Evolutionary conservation across 2,329 filamentous ascomycete species (phyloP).

Genomic region (Calcarisporium arbuscula): DNA sequence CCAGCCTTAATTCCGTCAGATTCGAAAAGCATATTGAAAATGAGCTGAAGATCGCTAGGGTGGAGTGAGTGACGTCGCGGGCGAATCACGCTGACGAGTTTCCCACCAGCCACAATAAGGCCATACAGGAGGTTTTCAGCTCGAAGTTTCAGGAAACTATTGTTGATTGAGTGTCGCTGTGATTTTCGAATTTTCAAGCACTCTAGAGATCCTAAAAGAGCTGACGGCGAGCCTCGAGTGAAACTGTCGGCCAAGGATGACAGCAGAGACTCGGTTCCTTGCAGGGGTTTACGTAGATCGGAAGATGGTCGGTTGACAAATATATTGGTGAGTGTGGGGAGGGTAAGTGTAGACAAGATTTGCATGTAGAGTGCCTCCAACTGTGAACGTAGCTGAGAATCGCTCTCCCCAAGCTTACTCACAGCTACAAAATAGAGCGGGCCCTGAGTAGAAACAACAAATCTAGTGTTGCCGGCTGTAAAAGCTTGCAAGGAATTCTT

Average conservation of each 20-base stretch:
- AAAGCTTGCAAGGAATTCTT: conserved; percentile 76
- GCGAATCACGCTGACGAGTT: conserved; percentile 88
- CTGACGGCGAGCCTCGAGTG: conserved; percentile 83
- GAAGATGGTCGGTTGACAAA: conserved; percentile 90
- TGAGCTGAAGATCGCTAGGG: conserved; percentile 88
- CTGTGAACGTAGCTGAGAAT: conserved; percentile 78
- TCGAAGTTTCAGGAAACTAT: conserved; percentile 72
- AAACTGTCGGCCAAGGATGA: conserved; percentile 93
- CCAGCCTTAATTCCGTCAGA: conserved; percentile 86
- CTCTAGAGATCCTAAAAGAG: conserved; percentile 82
- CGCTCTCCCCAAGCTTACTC: conserved; percentile 86
- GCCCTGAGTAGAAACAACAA: conserved; percentile 78
- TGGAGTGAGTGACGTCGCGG: conserved; percentile 94
- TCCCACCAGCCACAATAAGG: conserved; percentile 84
- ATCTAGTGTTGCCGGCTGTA: conserved; percentile 77
- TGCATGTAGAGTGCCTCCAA: conserved; percentile 97
- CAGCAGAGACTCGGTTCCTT: conserved; percentile 85
- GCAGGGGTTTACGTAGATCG: conserved; percentile 79
- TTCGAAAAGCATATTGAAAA: conserved; percentile 99
- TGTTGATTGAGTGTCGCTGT: conserved; percentile 80
- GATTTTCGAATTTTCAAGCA: conserved; percentile 89
- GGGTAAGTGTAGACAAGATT: conserved; percentile 87
- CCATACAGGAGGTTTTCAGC: conserved; percentile 82
- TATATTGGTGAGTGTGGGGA: conserved; percentile 78
- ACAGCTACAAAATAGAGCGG: conserved; percentile 91